phyloP scores from a whole-genome alignment of 2,329 filamentous ascomycete species.

The Moelleriella libera region DNA sequence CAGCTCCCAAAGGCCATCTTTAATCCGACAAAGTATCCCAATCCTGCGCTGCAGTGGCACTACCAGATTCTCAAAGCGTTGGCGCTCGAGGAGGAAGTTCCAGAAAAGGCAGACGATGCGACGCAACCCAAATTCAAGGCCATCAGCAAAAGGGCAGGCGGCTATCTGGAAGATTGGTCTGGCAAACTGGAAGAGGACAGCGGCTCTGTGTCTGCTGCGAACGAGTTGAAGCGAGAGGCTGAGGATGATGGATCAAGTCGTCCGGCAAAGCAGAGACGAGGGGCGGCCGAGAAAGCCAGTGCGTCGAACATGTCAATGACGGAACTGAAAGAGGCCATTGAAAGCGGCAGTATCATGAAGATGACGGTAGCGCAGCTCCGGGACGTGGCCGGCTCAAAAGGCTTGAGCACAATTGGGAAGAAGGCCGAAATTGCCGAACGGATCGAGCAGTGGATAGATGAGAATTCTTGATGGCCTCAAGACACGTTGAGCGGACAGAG shows the following conservation, averaged over 20 bases:
- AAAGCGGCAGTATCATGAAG: slow-evolving; percentile 33
- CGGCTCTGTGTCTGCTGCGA: slow-evolving; percentile 18
- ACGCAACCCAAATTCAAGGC: slow-evolving; percentile 75
- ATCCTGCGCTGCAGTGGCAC: slow-evolving; percentile 90
- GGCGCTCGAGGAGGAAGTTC: slow-evolving; percentile 82
- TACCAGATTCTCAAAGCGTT: slow-evolving; percentile 87
- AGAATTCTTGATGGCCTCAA: slow-evolving; percentile 14
- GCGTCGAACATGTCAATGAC: slow-evolving; percentile 25
- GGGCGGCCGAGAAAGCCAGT: slow-evolving; percentile 16
- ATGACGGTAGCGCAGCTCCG: slow-evolving; percentile 40
- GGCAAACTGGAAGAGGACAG: slow-evolving; percentile 47
- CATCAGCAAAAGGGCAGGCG: slow-evolving; percentile 77
- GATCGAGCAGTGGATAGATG: slow-evolving; percentile 42
- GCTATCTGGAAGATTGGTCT: slow-evolving; percentile 67
- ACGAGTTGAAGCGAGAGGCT: slow-evolving; percentile 36
- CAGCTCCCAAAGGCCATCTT: slow-evolving; percentile 79
- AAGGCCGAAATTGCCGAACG: slow-evolving; percentile 42
- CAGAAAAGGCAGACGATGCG: slow-evolving; percentile 58
- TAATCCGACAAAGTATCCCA: slow-evolving; percentile 77
- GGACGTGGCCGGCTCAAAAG: slow-evolving; percentile 30
- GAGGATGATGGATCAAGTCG: slow-evolving; percentile 26
- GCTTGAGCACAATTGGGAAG: slow-evolving; percentile 32
- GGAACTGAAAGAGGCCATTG: slow-evolving; percentile 29
- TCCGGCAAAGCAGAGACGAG: slow-evolving; percentile 31
- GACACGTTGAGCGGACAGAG: not conserved